phyloP scores from a whole-genome alignment of 2,329 filamentous ascomycete species.

The Aspergillus pseudoviridinutans region DNA sequence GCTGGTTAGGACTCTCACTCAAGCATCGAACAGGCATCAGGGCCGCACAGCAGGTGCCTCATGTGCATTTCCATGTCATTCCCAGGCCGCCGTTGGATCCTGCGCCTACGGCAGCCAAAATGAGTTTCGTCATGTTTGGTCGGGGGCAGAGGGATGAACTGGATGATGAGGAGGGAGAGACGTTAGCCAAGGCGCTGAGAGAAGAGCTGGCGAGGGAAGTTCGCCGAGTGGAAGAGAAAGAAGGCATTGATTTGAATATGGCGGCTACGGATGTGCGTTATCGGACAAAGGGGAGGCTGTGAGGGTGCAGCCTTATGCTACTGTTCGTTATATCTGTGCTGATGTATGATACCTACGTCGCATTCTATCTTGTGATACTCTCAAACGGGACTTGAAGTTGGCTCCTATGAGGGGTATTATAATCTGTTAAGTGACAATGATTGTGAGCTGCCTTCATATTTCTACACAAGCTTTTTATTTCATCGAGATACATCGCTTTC shows the following conservation, averaged over 20 bases:
- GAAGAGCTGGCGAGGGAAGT: constrained; percentile 36
- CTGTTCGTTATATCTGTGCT: neutral
- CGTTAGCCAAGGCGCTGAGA: constrained; percentile 35
- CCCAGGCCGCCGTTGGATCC: constrained; percentile 59
- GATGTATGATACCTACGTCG: neutral
- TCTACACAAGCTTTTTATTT: neutral
- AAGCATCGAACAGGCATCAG: constrained; percentile 55
- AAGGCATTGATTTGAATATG: constrained; percentile 35
- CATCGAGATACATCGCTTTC: constrained; percentile 5
- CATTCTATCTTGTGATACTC: neutral
- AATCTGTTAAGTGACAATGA: neutral
- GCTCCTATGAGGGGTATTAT: neutral
- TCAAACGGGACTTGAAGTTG: neutral
- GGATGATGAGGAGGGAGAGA: constrained; percentile 44
- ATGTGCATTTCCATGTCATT: constrained; percentile 94
- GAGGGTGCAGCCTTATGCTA: constrained; percentile 1
- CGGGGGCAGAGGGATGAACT: constrained; percentile 45
- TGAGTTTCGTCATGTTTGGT: constrained; percentile 45
- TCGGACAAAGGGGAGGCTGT: constrained; percentile 19
- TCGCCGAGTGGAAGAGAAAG: constrained; percentile 28
- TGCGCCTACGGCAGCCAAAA: constrained; percentile 14
- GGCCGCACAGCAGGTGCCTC: constrained; percentile 87
- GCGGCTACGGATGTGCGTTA: constrained; percentile 7
- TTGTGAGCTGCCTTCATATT: neutral
- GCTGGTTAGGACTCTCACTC: neutral